Base-by-base conservation (phyloP, 192 early-diverging fungal genomes). In the Dissophora ornata region DNA sequence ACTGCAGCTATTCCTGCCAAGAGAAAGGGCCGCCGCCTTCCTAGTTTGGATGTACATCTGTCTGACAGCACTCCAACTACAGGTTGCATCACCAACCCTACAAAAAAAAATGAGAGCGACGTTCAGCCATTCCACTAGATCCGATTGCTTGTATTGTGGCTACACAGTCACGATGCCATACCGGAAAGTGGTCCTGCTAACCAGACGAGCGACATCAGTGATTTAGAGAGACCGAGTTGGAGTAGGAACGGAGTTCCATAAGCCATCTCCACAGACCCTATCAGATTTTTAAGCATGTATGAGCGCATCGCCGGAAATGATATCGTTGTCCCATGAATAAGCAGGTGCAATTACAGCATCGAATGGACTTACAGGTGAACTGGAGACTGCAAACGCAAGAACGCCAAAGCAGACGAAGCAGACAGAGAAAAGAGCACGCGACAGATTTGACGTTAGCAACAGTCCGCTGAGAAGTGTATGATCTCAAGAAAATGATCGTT, bases 131-230 rank as follows among this genome's bases (percentile, higher is more conserved):
- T 38, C 36, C 36, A 38, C 36, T 38, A 38, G 6, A 38, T 13
- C 13, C 7, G 13, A 9, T 6, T 38, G 6, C 36, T 13, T 13
- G 13, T 6, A 38, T 38, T 38, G 36, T 9, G 36, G 36, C 36
- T 13, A 32, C 12, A 16, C 1, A 15, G 41, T 25, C n/a, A 12
- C 25, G 40, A 22, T 57, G 36, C 24, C 15, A 34, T 84, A 88
- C 87, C 93, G 34, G 91, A 92, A n/a, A 95, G 78, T 38, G 93
- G 93, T 8, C 93, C 93, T 2, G 95, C 95, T 54, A 99, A 83
- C 97, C 97, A 99, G 11, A 99, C 97, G 32, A 98, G 80, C 38
- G 95, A 94, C 60, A 92, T 90, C 34, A 92, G 80, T 13, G 94
- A 85, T 75, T 93, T 92, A 19, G 90, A 84, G 46, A 99, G 69